Evolutionary conservation across 768 basidiomycete genomes (phyloP), one percentile per base, ranked within the genome.

Genomic region (Agrocybe pediades): DNA sequence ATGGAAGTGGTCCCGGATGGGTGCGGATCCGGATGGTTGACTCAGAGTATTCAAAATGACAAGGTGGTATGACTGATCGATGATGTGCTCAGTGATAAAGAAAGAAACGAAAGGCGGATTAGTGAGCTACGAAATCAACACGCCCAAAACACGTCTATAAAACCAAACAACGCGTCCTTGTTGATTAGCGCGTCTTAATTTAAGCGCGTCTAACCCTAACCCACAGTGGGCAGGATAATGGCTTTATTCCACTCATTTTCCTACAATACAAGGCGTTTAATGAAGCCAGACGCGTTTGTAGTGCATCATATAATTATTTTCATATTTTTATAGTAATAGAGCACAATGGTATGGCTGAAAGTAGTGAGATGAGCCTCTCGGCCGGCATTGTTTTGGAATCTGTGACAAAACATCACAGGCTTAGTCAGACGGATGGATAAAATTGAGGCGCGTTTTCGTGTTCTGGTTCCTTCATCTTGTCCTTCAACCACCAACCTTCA

Each of bases 361-460:
- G 13, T n/a, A 48, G 39, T 53, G 40, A 36, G 49, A 30, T 42
- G 17, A 1, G 9, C 8, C 8, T 24, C 23, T 39, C 33, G 21
- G 21, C 11, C 2, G 3, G 5, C 25, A 36, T 41, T 17, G 30
- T 40, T 29, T 9, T 26, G 41, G 49, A 58, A 59, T 40, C 57
- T 58, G 39, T 24, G 43, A 40, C 61, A n/a, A 65, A 65, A 65
- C 61, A 62, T 44, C 43, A 16, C 51, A 49, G 40, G 69, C 68
- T 71, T 68, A 71, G 70, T 71, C 65, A 70, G 60, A 60, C 48
- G 54, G 57, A 49, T 48, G 55, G 61, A 67, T 69, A 70, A 70
- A 62, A 62, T 61, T 62, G 60, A 62, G 11, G 62, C 63, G 58
- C 58, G 62, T 62, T 64, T 44, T 17, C 55, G 55, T 51, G 24